Evolutionary conservation across 805 yeast genomes (phyloP).

Genomic region (Starmera quercuum): DNA sequence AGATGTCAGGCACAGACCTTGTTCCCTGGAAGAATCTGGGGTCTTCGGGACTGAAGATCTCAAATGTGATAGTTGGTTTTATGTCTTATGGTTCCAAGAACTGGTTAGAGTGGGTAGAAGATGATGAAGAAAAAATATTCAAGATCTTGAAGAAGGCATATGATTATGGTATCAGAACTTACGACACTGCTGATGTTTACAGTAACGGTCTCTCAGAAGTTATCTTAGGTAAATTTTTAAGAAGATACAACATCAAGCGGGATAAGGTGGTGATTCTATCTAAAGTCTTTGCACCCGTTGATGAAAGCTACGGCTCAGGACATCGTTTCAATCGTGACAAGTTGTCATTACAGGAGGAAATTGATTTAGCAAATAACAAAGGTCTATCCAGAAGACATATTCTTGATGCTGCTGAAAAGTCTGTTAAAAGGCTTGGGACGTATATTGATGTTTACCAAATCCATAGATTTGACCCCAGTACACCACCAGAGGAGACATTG

Average conservation of each 20-base stretch:
- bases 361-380: constrained; percentile 25
- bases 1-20: too few species aligned
- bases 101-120: constrained; percentile 38
- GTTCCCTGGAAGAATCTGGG: constrained; percentile 28
- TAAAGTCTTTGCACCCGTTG: constrained; percentile 24
- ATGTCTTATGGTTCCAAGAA: constrained; percentile 41
- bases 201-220: constrained; percentile 42
- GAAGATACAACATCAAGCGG: constrained; percentile 41
- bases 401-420: constrained; percentile 30
- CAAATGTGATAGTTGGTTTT: constrained; percentile 45
- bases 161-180: constrained; percentile 39
- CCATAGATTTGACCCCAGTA: constrained; percentile 42
- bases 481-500: constrained; percentile 46
- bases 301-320: constrained; percentile 10
- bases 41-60: constrained; percentile 39
- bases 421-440: constrained; percentile 42
- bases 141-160: constrained; percentile 36
- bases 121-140: constrained; percentile 40
- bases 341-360: constrained; percentile 2
- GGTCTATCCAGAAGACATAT: constrained; percentile 42
- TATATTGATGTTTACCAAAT: constrained; percentile 48
- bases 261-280: constrained; percentile 49
- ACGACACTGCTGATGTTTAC: constrained; percentile 43
- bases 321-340: constrained; percentile 5
- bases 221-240: constrained; percentile 45